Base-by-base conservation (phyloP, 352 stramenopile species). In the Pythium phragmitis region DNA sequence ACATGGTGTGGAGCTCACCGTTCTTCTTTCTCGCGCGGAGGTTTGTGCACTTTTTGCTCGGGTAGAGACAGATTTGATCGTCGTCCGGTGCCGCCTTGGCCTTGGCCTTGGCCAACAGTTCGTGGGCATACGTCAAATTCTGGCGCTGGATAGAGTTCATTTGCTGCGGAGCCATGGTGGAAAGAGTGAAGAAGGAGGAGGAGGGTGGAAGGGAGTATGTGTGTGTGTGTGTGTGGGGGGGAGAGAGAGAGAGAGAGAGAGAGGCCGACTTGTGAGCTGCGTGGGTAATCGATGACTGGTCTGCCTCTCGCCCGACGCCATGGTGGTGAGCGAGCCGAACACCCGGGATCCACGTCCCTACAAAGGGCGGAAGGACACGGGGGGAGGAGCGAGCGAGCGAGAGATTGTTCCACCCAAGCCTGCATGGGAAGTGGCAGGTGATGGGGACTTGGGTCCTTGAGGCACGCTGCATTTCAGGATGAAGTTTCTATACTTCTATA, bases 41-140 rank as follows among this genome's bases (percentile, higher is more conserved):
- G 66, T 92, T 92, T 65, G 77, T 88, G 76, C 86, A 95, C 42
- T 84, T 82, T 59, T 90, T 92, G 73, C 81, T 94, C 47, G 80
- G 81, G 68, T 94, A 94, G 28, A 84, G 76, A 69, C 86, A 94
- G 50, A 89, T 81, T 6, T 42, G 37, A 42, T 42, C 37, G 45
- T 69, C 55, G 33, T 68, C 52, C 3, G 26, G 26, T 30, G 26
- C 26, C 26, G 62, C 54, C 8, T 56, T 34, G 8, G 37, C 12
- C 34, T 45, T 50, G 23, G 54, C 17, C 28, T 58, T 68, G 45
- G 54, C 13, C 45, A 63, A 21, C 28, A 63, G 23, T 23, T 42
- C 39, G 36, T 6, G 50, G 16, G 17, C 26, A 28, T 60, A 12
- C 13, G 23, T n/a, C 16, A 55, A 47, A 7, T 13, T 60, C n/a